These are phyloP conservation scores for Fonsecaea nubica DNA, from an alignment of 2,329 filamentous ascomycete genomes.

Conservation along the genomic window DNA sequence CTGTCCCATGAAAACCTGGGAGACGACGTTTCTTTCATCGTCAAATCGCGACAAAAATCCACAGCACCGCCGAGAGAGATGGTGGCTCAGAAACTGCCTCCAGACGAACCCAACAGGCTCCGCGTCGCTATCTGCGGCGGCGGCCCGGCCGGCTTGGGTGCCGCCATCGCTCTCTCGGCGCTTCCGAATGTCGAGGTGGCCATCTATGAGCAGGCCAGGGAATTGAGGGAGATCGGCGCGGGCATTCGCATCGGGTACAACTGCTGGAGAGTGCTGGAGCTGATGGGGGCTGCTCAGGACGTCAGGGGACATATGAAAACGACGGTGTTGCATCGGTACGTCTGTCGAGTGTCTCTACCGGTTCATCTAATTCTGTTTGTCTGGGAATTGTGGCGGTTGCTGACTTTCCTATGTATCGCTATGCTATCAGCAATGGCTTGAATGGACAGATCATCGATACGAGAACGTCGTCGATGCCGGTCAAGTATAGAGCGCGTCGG, in stretches of 20 bases:
- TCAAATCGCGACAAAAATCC: neutral
- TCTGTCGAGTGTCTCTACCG: constrained; percentile 9
- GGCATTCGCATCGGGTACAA: constrained; percentile 57
- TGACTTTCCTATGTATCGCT: no score
- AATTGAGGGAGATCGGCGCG: constrained; percentile 57
- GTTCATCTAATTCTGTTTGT: neutral
- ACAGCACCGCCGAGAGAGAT: neutral
- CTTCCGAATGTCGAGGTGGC: constrained; percentile 50
- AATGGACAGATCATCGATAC: constrained; percentile 42
- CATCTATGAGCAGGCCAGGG: constrained; percentile 55
- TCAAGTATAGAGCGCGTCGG: constrained; percentile 40
- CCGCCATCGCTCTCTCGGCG: constrained; percentile 54
- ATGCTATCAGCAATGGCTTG: constrained; percentile 44
- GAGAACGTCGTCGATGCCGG: constrained; percentile 24
- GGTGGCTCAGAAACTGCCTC: constrained; percentile 1
- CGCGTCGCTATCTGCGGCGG: constrained; percentile 50
- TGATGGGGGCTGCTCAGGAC: constrained; percentile 52
- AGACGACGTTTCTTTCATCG: neutral
- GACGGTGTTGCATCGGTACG: constrained; percentile 44
- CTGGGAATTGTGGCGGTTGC: no score
- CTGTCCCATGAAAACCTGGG: neutral
- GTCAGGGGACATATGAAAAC: constrained; percentile 48
- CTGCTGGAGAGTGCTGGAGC: constrained; percentile 56
- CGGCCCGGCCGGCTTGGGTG: constrained; percentile 50
- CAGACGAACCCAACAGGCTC: constrained; percentile 2